Conservation (phyloP, 371 early-diverging fungal species). For the Dichotomocladium elegans region DNA sequence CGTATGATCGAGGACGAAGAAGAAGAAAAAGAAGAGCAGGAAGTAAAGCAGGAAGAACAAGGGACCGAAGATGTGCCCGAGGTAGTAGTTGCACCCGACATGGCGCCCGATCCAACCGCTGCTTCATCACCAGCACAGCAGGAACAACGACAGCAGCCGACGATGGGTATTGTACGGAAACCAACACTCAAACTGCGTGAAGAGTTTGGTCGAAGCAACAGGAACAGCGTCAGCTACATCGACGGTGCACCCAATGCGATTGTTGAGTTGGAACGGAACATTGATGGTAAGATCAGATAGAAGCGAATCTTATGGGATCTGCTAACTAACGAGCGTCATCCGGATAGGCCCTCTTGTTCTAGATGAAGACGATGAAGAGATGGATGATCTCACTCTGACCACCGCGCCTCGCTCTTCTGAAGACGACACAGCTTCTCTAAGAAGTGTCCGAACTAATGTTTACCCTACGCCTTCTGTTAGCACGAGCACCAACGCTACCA, state of each 20-base stretch:
- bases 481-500: no score
- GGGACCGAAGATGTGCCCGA: neutral
- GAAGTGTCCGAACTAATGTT: neutral
- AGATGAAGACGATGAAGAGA: slow-evolving; percentile 43
- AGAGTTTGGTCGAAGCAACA: slow-evolving; percentile 24
- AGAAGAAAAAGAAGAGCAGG: slow-evolving; percentile 14
- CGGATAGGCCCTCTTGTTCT: slow-evolving; percentile 32
- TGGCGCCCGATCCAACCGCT: neutral
- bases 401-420: neutral
- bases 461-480: no score
- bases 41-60: neutral
- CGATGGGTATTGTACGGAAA: slow-evolving; percentile 4
- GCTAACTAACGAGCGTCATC: slow-evolving; percentile 12
- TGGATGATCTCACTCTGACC: slow-evolving; percentile 5
- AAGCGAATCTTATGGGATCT: neutral
- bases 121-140: neutral
- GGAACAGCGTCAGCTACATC: slow-evolving; percentile 44
- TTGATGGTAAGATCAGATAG: slow-evolving; percentile 26
- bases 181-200: slow-evolving; percentile 15
- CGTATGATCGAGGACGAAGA: slow-evolving; percentile 7
- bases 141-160: neutral
- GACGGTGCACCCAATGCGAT: slow-evolving; percentile 43
- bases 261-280: slow-evolving; percentile 33
- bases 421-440: neutral
- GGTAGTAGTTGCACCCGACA: neutral